These are phyloP conservation scores for Ashbya aceris DNA, from an alignment of 1,139 yeast genomes.

Conservation along the genomic window DNA sequence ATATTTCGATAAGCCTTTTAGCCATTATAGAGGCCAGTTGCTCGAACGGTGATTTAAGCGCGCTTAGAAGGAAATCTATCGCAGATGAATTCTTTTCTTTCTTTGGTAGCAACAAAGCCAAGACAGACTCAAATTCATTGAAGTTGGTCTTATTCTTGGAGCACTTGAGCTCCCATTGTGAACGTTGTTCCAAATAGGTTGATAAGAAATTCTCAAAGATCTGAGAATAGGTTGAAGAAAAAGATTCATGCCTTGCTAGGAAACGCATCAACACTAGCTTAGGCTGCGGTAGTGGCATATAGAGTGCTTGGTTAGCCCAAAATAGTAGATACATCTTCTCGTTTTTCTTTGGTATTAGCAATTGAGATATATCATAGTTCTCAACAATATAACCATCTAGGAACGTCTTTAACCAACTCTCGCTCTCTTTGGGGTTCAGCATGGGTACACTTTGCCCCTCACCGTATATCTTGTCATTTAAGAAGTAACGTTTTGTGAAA, in stretches of 20 bases:
- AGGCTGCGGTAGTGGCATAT: constrained; percentile 37
- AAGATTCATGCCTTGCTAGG: constrained; percentile 14
- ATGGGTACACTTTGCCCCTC: constrained; percentile 41
- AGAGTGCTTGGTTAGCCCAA: constrained; percentile 42
- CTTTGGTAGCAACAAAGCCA: constrained; percentile 49
- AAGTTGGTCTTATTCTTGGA: constrained; percentile 40
- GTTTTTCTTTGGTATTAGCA: constrained; percentile 36
- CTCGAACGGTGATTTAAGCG: constrained; percentile 41
- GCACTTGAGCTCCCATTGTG: constrained; percentile 39
- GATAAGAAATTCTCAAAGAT: constrained; percentile 32
- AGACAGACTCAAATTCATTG: constrained; percentile 43
- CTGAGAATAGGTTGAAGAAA: constrained; percentile 32
- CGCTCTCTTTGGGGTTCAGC: constrained; percentile 58
- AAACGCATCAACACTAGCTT: constrained; percentile 35
- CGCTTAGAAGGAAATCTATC: constrained; percentile 49
- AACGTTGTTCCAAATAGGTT: constrained; percentile 37
- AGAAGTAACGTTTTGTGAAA: constrained; percentile 34
- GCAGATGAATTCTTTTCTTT: constrained; percentile 49
- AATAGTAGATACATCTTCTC: constrained; percentile 38
- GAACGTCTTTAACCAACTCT: constrained; percentile 39
- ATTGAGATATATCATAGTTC: constrained; percentile 33
- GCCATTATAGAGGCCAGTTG: constrained; percentile 45
- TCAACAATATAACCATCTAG: constrained; percentile 40
- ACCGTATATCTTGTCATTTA: constrained; percentile 40
- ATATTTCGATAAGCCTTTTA: constrained; percentile 44